phyloP scores from a whole-genome alignment of 1,139 yeast species.

The Lodderomyces oxycetoniae region DNA sequence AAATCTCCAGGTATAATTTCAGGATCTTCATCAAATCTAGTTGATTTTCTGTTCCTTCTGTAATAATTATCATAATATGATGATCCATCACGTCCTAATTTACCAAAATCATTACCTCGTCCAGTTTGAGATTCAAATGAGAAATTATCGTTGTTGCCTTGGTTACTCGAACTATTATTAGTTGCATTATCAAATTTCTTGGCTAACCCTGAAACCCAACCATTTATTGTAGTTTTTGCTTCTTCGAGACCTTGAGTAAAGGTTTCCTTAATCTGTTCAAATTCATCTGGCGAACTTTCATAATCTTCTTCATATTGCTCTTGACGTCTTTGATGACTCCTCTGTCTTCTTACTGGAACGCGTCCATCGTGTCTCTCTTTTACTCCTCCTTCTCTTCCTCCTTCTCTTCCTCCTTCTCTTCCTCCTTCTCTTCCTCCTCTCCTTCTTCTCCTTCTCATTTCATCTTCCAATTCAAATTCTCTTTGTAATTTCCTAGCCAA shows the following conservation, averaged over 20 bases:
- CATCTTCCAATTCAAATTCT: conserved; percentile 53
- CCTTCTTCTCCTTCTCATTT: conserved; percentile 24
- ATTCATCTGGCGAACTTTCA: conserved; percentile 58
- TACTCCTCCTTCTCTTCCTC: conserved; percentile 2
- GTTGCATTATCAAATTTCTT: conserved; percentile 44
- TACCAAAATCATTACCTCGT: conserved; percentile 32
- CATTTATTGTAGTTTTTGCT: conserved; percentile 71
- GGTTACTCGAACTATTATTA: conserved; percentile 9
- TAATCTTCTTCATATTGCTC: conserved; percentile 27
- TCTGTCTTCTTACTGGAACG: conserved; percentile 1
- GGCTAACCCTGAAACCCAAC: conserved; percentile 75
- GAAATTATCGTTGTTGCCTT: conserved; percentile 2
- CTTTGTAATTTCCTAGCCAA: conserved; percentile 79
- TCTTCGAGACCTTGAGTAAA: conserved; percentile 78
- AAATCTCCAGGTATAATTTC: conserved; percentile 51
- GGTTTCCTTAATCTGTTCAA: conserved; percentile 66
- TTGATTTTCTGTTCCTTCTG: conserved; percentile 24
- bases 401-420: background rate
- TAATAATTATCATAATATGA: conserved; percentile 22
- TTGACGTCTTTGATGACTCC: conserved; percentile 14
- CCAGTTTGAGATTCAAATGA: background rate
- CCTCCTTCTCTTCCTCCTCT: conserved; percentile 11
- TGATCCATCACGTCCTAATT: conserved; percentile 43
- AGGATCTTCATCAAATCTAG: conserved; percentile 52
- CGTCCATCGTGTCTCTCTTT: background rate